Evolutionary conservation across 352 stramenopile genomes (phyloP).

Genomic region (Pythium dissotocum): DNA sequence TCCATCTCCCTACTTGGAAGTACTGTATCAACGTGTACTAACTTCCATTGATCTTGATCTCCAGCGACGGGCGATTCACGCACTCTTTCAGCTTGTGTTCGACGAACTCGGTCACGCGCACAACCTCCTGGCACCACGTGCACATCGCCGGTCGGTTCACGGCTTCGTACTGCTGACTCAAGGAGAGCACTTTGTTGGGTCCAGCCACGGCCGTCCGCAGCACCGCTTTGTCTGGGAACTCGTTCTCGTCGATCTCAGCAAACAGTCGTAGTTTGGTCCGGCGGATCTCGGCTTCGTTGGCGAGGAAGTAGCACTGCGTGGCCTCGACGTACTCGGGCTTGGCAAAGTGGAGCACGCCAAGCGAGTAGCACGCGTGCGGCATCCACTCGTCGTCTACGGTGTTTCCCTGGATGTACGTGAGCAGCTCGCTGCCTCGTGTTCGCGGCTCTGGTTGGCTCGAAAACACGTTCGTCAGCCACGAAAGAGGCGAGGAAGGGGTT

Average conservation of each 20-base stretch:
- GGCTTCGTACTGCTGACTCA: background rate
- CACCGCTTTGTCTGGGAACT: background rate
- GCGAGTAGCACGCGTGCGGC: constrained; percentile 11
- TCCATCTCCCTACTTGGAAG: too few relatives aligned
- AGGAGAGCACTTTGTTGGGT: background rate
- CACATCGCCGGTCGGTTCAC: background rate
- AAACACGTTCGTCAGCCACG: background rate
- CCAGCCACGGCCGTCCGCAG: background rate
- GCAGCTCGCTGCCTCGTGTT: background rate
- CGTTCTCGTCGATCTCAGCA: background rate
- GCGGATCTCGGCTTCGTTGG: constrained; percentile 6
- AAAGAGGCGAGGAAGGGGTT: background rate
- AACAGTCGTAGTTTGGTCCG: background rate
- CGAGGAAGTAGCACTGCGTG: background rate
- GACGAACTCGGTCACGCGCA: background rate
- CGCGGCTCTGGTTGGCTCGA: background rate
- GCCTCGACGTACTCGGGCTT: background rate
- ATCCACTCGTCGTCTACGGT: constrained; percentile 12
- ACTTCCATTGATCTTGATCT: background rate
- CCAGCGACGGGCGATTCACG: background rate
- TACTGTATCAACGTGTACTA: too few relatives aligned
- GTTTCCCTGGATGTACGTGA: constrained; percentile 4
- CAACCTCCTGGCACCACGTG: background rate
- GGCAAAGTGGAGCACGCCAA: background rate
- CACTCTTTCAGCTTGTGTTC: background rate